Base-by-base conservation (phyloP, 1,139 yeast species). In the Oligophagozyma castellii region DNA sequence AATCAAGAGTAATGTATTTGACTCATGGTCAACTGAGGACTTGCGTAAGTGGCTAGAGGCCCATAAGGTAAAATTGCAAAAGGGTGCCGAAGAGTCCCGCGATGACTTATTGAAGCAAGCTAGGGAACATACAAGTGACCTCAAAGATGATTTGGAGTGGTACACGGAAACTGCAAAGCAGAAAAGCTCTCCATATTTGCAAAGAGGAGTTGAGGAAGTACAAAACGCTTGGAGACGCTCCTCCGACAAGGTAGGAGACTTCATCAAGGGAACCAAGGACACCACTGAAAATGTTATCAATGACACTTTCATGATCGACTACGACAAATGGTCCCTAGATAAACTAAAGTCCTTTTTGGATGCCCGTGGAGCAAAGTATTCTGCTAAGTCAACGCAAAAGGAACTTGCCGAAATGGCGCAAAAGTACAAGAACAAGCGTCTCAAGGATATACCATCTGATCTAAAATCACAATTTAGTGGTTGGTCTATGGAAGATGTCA, bases 341-440 rank as follows among this genome's bases (percentile, higher is more conserved):
- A 58, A 67, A 31, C 59, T 73, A 35, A 61, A 58, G 43, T 58
- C 63, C 16, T 73, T 66, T 45, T 55, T 73, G 35, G 61, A 59
- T 27, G 59, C 68, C 5, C 66, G 80, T 37, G 68, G 66, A 16
- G 55, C 70, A 18, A 45, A 57, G 10, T 56, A 63, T 28, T 67
- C 74, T 12, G 52, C 56, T 16, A 56, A 63, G 31, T 55, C 69
- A 11, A 59, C 69, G 22, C 63, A 61, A 39, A 51, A 57, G 19
- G 61, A 69, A 33, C 56, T 73, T 39, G 49, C 65, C 25, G 58
- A 65, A 20, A 51, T 65, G 26, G 77, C 67, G 4, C 58, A 62
- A 37, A 46, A 58, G 34, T 55, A 63, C 48, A 61, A 61, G 43
- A 55, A 60, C 41, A 55, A 54, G 28, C 66, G 68, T 14, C 46